Evolutionary conservation across 2,329 filamentous ascomycete species (phyloP), one percentile per base, ranked within the genome.

Genomic region (Cladosporium oxysporum): DNA sequence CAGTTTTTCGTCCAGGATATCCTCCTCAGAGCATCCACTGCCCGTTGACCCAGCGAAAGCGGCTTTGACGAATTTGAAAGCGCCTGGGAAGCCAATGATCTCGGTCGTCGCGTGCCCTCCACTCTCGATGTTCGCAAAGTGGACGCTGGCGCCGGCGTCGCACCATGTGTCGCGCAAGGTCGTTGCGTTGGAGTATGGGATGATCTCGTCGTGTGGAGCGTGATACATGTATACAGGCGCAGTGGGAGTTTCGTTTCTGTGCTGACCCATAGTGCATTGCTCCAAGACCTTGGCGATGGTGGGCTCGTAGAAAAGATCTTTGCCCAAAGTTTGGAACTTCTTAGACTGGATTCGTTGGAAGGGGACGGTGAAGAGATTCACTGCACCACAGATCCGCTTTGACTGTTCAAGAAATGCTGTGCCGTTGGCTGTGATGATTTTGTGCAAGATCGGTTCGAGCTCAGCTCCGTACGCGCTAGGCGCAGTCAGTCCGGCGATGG

Each of bases 191-290:
- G 64, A 21, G 60, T 74, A 76, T 1, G 74, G 73, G 29, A 75
- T 75, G 58, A 75, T 67, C 41, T 75, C 73, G 50, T 76, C 61
- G 18, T 57, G 28, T 5, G 57, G 37, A 4, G 73, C 71, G 63
- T 76, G 74, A 65, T 68, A 75, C 33, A 75, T 57, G 50, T 69
- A 73, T 0, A 76, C 70, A 8, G 74, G 74, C 1, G 66, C 72
- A 5, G 50, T 69, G 2, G 74, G 74, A 0, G 70, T 74, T 28
- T 73, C 70, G 37, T 68, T 65, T 2, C 52, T 11, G 35, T 64
- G 59, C 5, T 62, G 28, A 16, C 73, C 74, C 73, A 75, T 73
- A n/a, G 66, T 67, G 21, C 69, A 69, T 26, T 68, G n/a, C 14
- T 58, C 59, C 3, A 76, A 57, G 14, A 74, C 68, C 0, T 28